Evolutionary conservation across 2,329 filamentous ascomycete genomes (phyloP), one percentile per base, ranked within the genome.

Genomic region (Aspergillus awamori): DNA sequence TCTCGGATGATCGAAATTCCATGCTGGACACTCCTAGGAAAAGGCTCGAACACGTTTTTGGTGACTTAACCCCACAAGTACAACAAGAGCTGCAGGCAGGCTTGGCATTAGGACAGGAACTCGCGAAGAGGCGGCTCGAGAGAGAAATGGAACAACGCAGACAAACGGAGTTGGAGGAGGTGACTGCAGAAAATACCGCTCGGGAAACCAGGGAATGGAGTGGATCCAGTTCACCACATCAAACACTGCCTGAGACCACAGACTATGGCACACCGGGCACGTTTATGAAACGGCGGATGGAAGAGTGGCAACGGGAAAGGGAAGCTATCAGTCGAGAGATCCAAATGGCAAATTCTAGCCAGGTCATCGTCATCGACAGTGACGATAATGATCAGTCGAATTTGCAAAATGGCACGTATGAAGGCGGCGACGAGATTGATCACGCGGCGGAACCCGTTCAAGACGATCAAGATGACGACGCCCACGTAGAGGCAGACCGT

Each of bases 321-420:
- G 77, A 81, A 58, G 74, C 72, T 10, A 73, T 81, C 26, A 80
- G 79, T 60, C 74, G 72, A 22, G 71, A 81, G 54, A 81, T 81
- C 51, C 68, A 78, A 26, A 71, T 74, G 67, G 77, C 80, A 13
- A 80, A 77, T 56, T 68, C 73, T 11, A 77, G 73, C 51, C 74
- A 79, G 58, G 74, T 82, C 39, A 79, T 82, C 62, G 74, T 81
- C 30, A 76, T 83, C 62, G 70, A 77, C 49, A 80, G 78, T 48
- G 78, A 79, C 64, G 69, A 72, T 17, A 67, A 68, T 47, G 68
- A 47, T 6, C 49, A 63, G 5, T 60, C 58, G 30, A 61, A 61
- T 52, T 5, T 36, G 2, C 56, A 58, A 28, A 60, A 49, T 17
- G 41, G 45, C n/a, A 49, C 57, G 11, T 36, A 36, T 13, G 53